Base-by-base conservation (phyloP, 176 grass and related monocot genomes). In the Secale cereale region DNA sequence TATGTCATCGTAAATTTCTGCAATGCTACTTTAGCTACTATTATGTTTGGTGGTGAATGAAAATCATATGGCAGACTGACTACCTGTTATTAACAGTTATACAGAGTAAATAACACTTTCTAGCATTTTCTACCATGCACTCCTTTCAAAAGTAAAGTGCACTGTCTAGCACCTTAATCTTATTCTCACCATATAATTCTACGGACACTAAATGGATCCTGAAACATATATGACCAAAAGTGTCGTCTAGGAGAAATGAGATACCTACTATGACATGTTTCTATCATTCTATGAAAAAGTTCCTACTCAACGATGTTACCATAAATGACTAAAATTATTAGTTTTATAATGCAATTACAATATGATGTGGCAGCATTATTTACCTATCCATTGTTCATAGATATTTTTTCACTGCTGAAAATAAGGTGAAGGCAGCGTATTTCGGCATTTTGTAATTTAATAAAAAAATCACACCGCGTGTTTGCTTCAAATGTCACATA, bases 241-340 rank as follows among this genome's bases (percentile, higher is more conserved):
- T 9, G 70, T 39, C 25, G 14, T 33, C 14, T 7, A 78, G 71
- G 43, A 39, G 65, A 37, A 83, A 33, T 22, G 70, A 70, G 61
- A 31, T 39, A 71, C 7, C 10, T 40, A 22, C 3, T 39, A 15
- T 70, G 43, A 23, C 14, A 67, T 39, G 15, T 54, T 70, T 16
- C 35, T 17, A 6, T 56, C 56, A 17, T 52, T 71, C 39, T 56
- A 32, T 27, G 65, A 17, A 45, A 30, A 16, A 73, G 31, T 86
- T 73, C 22, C 31, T 78, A 86, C 26, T 0, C 14, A 82, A 86
- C 26, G 71, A 77, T 82, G 23, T 19, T 69, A 57, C 10, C 59
- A 5, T 78, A 75, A 56, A 48, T 7, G 50, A 9, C 0, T 20
- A 61, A 74, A 65, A 80, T 37, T 22, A 86, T 33, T 36, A 65